Conservation (phyloP, 1,284 basidiomycete genomes). For the Porphyrellus sp. region DNA sequence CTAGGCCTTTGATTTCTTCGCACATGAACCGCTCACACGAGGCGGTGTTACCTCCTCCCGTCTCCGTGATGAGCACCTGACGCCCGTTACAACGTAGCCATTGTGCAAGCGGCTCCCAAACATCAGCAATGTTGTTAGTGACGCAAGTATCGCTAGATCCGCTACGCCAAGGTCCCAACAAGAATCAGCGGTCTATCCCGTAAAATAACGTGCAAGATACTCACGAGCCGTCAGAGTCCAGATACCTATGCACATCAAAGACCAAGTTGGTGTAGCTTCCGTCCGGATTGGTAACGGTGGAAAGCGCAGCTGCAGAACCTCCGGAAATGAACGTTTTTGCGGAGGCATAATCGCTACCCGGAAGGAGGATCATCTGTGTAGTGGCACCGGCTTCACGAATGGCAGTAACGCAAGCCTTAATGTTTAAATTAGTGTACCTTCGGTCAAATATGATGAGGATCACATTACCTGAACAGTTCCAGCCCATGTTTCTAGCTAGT, state of each 20-base stretch:
- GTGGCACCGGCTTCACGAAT: slow-evolving; percentile 48
- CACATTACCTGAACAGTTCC: slow-evolving; percentile 43
- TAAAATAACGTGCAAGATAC: slow-evolving; percentile 18
- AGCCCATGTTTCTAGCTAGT: slow-evolving; percentile 34
- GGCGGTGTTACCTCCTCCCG: slow-evolving; percentile 54
- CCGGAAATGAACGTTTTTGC: slow-evolving; percentile 51
- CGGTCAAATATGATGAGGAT: too few relatives aligned
- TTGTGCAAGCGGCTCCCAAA: slow-evolving; percentile 46
- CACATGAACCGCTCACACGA: slow-evolving; percentile 47
- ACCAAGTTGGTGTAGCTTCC: slow-evolving; percentile 48
- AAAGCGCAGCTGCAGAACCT: slow-evolving; percentile 53
- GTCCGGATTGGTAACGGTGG: slow-evolving; percentile 51
- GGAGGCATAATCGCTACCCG: slow-evolving; percentile 52
- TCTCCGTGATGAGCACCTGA: slow-evolving; percentile 62
- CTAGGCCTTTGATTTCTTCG: slow-evolving; percentile 50
- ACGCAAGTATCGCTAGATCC: slow-evolving; percentile 39
- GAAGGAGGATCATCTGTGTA: slow-evolving; percentile 51
- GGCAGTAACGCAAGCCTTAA: slow-evolving; percentile 54
- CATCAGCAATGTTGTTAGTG: slow-evolving; percentile 50
- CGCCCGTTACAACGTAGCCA: slow-evolving; percentile 53
- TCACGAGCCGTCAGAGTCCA: slow-evolving; percentile 55
- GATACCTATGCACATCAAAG: slow-evolving; percentile 65
- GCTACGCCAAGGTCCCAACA: slow-evolving; percentile 8
- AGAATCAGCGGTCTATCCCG: slow-evolving; percentile 9
- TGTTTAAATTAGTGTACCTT: too few relatives aligned